phyloP scores from a whole-genome alignment of 2,329 filamentous ascomycete genomes.

The Simplicillium aogashimaense region DNA sequence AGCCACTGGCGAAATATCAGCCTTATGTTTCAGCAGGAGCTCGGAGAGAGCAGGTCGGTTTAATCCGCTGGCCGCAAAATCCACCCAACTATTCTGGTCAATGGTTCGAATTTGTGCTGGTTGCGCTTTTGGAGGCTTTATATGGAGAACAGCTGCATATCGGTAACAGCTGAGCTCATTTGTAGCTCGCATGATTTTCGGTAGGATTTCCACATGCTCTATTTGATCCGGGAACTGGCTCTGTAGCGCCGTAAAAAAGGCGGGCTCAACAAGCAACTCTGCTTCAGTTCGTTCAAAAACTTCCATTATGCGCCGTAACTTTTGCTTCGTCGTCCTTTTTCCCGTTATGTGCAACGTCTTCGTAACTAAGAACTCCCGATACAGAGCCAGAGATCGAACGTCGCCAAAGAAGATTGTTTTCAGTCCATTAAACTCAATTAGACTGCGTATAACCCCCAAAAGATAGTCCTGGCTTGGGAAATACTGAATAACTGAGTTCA shows the following conservation, averaged over 20 bases:
- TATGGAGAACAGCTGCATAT: conserved; percentile 16
- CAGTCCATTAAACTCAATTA: neutral
- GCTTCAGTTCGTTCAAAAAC: conserved; percentile 9
- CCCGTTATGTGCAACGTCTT: conserved; percentile 5
- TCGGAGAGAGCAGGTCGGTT: conserved; percentile 1
- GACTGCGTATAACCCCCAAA: neutral
- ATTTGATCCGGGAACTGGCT: conserved; percentile 7
- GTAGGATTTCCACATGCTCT: conserved; percentile 17
- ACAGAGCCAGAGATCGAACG: conserved; percentile 10
- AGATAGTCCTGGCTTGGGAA: conserved; percentile 6
- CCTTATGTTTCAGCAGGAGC: conserved; percentile 6
- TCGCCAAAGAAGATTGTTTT: conserved; percentile 11
- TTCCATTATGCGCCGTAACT: conserved; percentile 5
- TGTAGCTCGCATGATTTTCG: conserved; percentile 16
- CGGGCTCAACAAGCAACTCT: conserved; percentile 15
- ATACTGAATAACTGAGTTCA: conserved; percentile 11
- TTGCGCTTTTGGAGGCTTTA: too few relatives aligned
- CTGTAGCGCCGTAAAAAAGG: conserved; percentile 12
- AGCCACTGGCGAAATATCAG: conserved; percentile 7
- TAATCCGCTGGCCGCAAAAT: neutral
- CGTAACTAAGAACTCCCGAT: conserved; percentile 7
- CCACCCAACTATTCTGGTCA: too few relatives aligned
- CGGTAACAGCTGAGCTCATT: conserved; percentile 19
- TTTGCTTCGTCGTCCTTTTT: conserved; percentile 1
- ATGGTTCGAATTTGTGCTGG: too few relatives aligned